A percentile compares a stretch with the other conserved stretches of the same genome.
These are phyloP conservation scores for Glycyrrhiza uralensis DNA, from an alignment of 306 rosid species.

Conservation along the genomic window DNA sequence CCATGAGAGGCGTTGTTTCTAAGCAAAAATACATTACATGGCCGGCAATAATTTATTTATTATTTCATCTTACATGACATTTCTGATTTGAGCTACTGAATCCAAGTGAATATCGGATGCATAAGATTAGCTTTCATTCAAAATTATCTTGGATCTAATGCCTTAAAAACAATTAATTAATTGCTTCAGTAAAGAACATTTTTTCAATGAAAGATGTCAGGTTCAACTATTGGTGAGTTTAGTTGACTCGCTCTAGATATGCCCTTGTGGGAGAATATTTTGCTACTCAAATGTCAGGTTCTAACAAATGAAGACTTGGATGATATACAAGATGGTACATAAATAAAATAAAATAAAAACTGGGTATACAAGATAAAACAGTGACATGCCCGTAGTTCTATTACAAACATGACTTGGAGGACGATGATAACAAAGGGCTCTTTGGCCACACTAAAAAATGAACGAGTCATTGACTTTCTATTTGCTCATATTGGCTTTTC, in stretches of 20 bases:
- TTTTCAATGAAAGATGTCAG: neutral
- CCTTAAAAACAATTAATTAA: neutral
- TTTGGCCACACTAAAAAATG: neutral
- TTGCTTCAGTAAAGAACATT: neutral
- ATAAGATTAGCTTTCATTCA: neutral
- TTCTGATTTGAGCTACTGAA: no score
- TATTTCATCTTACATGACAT: no score
- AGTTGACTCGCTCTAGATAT: neutral
- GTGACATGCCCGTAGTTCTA: neutral
- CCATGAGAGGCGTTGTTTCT: no score
- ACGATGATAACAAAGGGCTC: neutral
- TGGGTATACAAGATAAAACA: neutral
- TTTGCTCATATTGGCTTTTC: neutral
- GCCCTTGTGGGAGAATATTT: neutral
- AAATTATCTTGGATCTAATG: neutral
- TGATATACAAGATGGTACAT: neutral
- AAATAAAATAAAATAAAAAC: neutral
- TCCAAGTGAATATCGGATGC: neutral
- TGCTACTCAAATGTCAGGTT: neutral
- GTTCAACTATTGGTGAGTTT: neutral
- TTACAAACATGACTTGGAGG: slow-evolving; percentile 10
- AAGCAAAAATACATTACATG: no score
- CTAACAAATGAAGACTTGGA: neutral
- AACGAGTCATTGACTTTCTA: neutral
- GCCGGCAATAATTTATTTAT: no score